Conservation (phyloP, 176 grass and related monocot species). For the Calamus simplicifolius region DNA sequence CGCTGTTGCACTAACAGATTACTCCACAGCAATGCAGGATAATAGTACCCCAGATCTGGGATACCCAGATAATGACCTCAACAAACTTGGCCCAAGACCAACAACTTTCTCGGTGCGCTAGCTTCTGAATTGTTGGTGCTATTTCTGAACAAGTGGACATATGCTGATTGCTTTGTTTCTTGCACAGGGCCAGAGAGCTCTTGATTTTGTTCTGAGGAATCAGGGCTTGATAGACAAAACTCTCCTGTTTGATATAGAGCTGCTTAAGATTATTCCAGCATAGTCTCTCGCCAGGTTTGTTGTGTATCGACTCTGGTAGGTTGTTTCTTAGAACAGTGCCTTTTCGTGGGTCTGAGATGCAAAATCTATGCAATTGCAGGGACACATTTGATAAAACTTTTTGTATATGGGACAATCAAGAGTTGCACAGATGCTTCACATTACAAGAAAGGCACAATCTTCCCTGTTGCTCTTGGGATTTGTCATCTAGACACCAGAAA, state of each 20-base stretch:
- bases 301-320: no score
- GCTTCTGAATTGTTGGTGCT: not conserved
- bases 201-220: conserved; percentile 90
- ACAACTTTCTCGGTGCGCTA: conserved; percentile 74
- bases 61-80: conserved; percentile 75
- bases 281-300: conserved; percentile 2
- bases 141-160: not conserved
- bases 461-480: no score
- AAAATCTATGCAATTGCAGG: no score
- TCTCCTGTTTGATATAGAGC: conserved; percentile 92
- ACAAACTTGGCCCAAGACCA: conserved; percentile 76
- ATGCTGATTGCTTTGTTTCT: conserved; percentile 21
- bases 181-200: conserved; percentile 80
- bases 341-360: no score
- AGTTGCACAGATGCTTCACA: no score
- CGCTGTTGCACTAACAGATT: not conserved
- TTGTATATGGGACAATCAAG: no score
- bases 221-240: conserved; percentile 97
- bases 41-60: conserved; percentile 89
- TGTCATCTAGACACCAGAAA: no score
- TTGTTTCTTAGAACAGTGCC: no score
- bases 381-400: no score
- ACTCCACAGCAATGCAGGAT: conserved; percentile 36
- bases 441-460: no score
- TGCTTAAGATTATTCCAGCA: conserved; percentile 66